Base-by-base conservation (phyloP, 2,329 filamentous ascomycete species). In the Coniochaeta sp. region DNA sequence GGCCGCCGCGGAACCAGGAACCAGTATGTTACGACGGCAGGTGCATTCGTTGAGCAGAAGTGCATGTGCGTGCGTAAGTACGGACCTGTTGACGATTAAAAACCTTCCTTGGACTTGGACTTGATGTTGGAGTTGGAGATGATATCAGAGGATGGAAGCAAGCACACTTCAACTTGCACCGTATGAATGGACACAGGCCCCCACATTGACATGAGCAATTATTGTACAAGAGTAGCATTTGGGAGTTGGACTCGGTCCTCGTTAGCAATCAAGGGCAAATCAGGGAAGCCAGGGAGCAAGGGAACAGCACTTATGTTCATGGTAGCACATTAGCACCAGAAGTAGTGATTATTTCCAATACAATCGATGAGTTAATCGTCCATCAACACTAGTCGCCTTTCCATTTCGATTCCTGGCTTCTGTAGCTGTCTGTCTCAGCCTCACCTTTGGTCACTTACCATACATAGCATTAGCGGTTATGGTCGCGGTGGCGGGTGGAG, bases 1-100 rank as follows among this genome's bases (percentile, higher is more conserved):
- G 63, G 60, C 56, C 56, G 28, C 44, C 24, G 47, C 47, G 47
- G 47, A 52, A 52, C 47, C 47, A 52, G 47, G 47, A 52, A 57
- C 28, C 44, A 60, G 57, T 47, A 43, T 33, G 54, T 43, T 5
- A 57, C 33, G 14, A 57, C 38, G n/a, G 19, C 8, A 8, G 40
- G 26, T 31, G 26, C 57, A 17, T 40, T 40, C 19, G n/a, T 58
- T 12, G 38, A 33, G 57, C 47, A n/a, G 4, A 52, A 52, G 24
- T 52, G 47, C 47, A 6, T 2, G 2, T 52, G 47, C 47, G 47
- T 52, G 22, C 22, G 17, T 6, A 28, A 26, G 47, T 52, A 52
- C 47, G 47, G 47, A 28, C 47, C 47, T 31, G 47, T 52, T 3
- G 47, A 52, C 47, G 47, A 52, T 24, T 28, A 7, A 9, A 26